Conservation (phyloP, 2,329 filamentous ascomycete species). For the Purpureocillium lavendulum region DNA sequence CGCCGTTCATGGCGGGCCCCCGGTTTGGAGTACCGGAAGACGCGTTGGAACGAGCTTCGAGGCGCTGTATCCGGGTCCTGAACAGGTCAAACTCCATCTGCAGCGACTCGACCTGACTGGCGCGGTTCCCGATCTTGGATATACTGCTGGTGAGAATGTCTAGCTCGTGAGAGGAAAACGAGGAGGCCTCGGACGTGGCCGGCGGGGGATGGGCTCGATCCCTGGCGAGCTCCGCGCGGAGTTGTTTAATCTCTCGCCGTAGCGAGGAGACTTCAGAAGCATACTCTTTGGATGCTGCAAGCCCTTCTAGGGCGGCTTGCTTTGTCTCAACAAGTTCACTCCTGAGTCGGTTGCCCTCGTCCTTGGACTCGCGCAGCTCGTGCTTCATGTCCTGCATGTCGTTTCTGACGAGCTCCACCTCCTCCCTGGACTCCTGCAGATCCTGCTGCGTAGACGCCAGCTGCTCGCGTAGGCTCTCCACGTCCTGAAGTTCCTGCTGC, state of each 20-base stretch:
- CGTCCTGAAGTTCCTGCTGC: slow-evolving; percentile 13
- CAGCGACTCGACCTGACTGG: slow-evolving; percentile 28
- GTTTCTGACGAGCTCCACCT: no score
- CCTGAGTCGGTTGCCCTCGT: slow-evolving; percentile 14
- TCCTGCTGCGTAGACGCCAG: no score
- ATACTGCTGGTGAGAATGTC: slow-evolving; percentile 31
- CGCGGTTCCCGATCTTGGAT: slow-evolving; percentile 26
- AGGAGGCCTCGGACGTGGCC: slow-evolving; percentile 3
- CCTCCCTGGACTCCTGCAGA: no score
- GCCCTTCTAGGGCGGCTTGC: slow-evolving; percentile 13
- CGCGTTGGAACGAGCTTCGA: slow-evolving; percentile 15
- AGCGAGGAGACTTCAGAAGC: slow-evolving; percentile 22
- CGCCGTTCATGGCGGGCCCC: neutral
- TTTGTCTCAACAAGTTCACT: slow-evolving; percentile 14
- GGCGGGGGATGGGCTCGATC: slow-evolving; percentile 12
- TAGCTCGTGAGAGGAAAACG: slow-evolving; percentile 23
- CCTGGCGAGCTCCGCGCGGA: slow-evolving; percentile 18
- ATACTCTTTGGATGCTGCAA: slow-evolving; percentile 15
- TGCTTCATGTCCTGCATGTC: no score
- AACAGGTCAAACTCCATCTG: slow-evolving; percentile 34
- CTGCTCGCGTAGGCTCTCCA: no score
- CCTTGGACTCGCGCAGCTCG: slow-evolving; percentile 4
- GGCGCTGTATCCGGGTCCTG: slow-evolving; percentile 24
- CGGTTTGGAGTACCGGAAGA: slow-evolving; percentile 2
- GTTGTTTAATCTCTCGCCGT: slow-evolving; percentile 22